phyloP scores from a whole-genome alignment of 2,329 filamentous ascomycete genomes.

The Diplodia seriata region DNA sequence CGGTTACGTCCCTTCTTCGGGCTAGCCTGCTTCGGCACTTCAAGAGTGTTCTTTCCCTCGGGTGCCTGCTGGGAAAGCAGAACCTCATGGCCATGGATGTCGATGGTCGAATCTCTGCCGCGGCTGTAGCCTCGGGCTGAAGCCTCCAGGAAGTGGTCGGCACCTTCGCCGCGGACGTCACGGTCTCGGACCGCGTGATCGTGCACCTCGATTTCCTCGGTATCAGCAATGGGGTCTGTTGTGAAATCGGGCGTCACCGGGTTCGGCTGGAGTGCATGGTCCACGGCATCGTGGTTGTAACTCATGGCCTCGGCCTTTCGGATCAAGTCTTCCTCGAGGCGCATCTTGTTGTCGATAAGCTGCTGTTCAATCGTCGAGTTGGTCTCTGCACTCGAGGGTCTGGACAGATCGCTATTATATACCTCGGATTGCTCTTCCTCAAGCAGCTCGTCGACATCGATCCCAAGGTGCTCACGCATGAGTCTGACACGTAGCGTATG shows the following conservation, averaged over 20 bases:
- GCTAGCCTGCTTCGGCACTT: slow-evolving; percentile 56
- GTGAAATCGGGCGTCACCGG: slow-evolving; percentile 52
- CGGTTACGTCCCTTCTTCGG: slow-evolving; percentile 43
- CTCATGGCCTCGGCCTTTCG: slow-evolving; percentile 66
- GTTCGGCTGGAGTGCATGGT: not conserved
- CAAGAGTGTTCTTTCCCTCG: slow-evolving; percentile 64
- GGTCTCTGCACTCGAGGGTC: slow-evolving; percentile 53
- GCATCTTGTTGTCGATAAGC: slow-evolving; percentile 49
- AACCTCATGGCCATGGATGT: slow-evolving; percentile 71
- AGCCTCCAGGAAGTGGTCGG: slow-evolving; percentile 71
- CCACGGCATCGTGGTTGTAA: slow-evolving; percentile 78
- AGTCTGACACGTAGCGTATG: slow-evolving; percentile 90
- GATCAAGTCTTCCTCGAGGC: slow-evolving; percentile 63
- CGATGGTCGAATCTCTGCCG: slow-evolving; percentile 74
- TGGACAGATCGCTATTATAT: slow-evolving; percentile 66
- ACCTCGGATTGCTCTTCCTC: slow-evolving; percentile 55
- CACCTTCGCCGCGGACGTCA: slow-evolving; percentile 79
- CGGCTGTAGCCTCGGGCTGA: slow-evolving; percentile 62
- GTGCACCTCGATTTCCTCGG: slow-evolving; percentile 37
- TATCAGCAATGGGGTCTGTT: slow-evolving; percentile 64
- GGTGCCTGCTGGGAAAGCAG: slow-evolving; percentile 68
- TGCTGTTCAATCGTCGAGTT: slow-evolving; percentile 46
- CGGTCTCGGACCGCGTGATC: slow-evolving; percentile 69
- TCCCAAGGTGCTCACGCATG: slow-evolving; percentile 96
- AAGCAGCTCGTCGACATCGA: slow-evolving; percentile 85